A percentile compares a stretch with the other conserved stretches of the same genome.
Evolutionary conservation across 2,329 filamentous ascomycete genomes (phyloP).

Genomic region (Cladophialophora carrionii): DNA sequence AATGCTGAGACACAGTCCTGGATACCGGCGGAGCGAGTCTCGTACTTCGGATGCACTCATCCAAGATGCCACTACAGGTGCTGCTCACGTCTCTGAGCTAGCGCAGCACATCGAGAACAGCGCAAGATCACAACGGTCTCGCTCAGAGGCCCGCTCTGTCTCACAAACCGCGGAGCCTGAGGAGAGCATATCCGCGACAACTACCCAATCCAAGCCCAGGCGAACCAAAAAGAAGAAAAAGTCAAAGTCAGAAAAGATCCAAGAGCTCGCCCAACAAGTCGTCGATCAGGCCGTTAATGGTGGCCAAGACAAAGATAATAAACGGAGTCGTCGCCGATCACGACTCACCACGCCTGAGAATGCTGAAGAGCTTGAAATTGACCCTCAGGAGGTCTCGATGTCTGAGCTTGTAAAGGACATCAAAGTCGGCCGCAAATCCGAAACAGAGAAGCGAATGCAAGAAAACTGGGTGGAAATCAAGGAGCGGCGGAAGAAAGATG

Average conservation of each 20-base stretch:
- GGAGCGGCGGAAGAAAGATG: slow-evolving; percentile 47
- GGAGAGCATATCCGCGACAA: not conserved
- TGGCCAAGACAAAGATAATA: not conserved
- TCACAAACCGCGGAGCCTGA: slow-evolving; percentile 16
- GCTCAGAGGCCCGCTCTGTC: slow-evolving; percentile 7
- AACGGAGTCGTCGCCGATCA: slow-evolving; percentile 16
- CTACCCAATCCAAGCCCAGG: not conserved
- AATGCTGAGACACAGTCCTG: slow-evolving; percentile 25
- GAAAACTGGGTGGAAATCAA: slow-evolving; percentile 61
- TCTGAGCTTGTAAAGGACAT: slow-evolving; percentile 59
- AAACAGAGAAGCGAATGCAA: slow-evolving; percentile 61
- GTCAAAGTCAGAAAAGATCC: slow-evolving; percentile 13
- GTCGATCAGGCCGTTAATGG: slow-evolving; percentile 24
- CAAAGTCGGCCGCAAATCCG: slow-evolving; percentile 59
- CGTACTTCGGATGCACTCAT: slow-evolving; percentile 32
- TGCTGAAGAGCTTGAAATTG: slow-evolving; percentile 56
- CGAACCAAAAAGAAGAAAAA: slow-evolving; percentile 17
- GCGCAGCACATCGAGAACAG: slow-evolving; percentile 33
- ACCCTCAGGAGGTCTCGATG: slow-evolving; percentile 61
- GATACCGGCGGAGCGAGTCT: slow-evolving; percentile 29
- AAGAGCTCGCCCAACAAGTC: slow-evolving; percentile 26
- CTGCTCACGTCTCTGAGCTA: slow-evolving; percentile 33
- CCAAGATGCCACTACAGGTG: slow-evolving; percentile 31
- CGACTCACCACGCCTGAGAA: slow-evolving; percentile 47
- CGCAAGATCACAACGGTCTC: slow-evolving; percentile 20